A percentile compares a stretch with the other conserved stretches of the same genome.
Evolutionary conservation across 805 yeast species (phyloP).

Genomic region (Schwanniomyces polymorphus): DNA sequence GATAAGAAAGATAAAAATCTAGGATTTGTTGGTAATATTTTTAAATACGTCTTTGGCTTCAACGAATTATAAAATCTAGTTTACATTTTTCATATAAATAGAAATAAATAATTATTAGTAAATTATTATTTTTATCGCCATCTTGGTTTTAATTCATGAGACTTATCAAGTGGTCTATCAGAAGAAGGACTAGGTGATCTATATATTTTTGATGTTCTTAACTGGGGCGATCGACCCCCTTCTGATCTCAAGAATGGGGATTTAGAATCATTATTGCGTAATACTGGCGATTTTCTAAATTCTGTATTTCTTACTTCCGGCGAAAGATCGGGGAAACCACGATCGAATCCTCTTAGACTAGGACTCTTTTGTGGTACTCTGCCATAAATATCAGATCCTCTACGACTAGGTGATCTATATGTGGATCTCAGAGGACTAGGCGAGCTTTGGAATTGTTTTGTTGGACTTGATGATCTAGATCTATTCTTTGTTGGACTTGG

Average conservation of each 20-base stretch:
- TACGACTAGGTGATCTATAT: conserved; percentile 12
- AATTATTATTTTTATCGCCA: conserved; percentile 5
- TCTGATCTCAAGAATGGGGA: background rate
- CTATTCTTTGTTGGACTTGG: background rate
- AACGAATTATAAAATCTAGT: conserved; percentile 34
- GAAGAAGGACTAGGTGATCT: conserved; percentile 8
- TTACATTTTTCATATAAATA: background rate
- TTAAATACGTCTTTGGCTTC: conserved; percentile 42
- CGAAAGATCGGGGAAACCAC: background rate
- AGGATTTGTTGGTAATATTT: conserved; percentile 30
- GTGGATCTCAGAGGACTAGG: background rate
- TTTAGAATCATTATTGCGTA: background rate
- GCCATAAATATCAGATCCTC: conserved; percentile 1
- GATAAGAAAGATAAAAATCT: conserved; percentile 27
- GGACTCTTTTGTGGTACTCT: background rate
- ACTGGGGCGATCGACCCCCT: background rate
- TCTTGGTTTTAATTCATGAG: conserved; percentile 3
- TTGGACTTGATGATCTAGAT: background rate
- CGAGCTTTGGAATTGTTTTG: background rate
- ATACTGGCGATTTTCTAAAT: background rate
- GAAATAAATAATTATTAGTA: background rate
- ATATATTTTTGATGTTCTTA: background rate
- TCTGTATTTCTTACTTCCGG: background rate
- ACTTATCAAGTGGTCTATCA: background rate
- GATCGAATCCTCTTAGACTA: background rate